Evolutionary conservation across 306 rosid species (phyloP).

Genomic region (Trifolium fragiferum): DNA sequence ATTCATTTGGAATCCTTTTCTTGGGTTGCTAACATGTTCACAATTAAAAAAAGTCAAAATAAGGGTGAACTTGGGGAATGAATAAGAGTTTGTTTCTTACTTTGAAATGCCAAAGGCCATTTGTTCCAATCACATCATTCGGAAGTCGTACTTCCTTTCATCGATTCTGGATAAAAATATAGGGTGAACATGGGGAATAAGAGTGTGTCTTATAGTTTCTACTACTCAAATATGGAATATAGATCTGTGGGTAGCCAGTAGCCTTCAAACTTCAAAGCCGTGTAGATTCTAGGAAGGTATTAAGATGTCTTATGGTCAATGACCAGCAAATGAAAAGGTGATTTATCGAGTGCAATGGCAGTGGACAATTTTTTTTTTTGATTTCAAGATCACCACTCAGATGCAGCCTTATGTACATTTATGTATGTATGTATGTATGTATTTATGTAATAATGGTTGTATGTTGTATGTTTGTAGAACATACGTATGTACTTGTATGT

Average conservation of each 20-base stretch:
- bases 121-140: conserved; percentile 11
- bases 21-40: neutral
- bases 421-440: neutral
- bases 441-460: no score
- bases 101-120: neutral
- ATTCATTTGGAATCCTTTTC: neutral
- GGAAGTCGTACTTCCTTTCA: neutral
- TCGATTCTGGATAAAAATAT: conserved; percentile 9
- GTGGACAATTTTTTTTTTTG: conserved; percentile 14
- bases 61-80: neutral
- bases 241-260: conserved; percentile 12
- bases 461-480: neutral
- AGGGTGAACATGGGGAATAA: neutral
- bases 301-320: neutral
- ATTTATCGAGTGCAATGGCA: conserved; percentile 4
- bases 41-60: neutral
- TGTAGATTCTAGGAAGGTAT: conserved; percentile 16
- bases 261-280: conserved; percentile 7
- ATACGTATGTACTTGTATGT: neutral
- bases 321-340: conserved; percentile 20
- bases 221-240: conserved; percentile 7
- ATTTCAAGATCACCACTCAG: conserved; percentile 14
- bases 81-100: conserved; percentile 1
- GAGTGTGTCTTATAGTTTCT: conserved; percentile 2
- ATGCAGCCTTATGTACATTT: neutral